Conservation (phyloP, 768 basidiomycete genomes). For the Scleroderma citrinum region DNA sequence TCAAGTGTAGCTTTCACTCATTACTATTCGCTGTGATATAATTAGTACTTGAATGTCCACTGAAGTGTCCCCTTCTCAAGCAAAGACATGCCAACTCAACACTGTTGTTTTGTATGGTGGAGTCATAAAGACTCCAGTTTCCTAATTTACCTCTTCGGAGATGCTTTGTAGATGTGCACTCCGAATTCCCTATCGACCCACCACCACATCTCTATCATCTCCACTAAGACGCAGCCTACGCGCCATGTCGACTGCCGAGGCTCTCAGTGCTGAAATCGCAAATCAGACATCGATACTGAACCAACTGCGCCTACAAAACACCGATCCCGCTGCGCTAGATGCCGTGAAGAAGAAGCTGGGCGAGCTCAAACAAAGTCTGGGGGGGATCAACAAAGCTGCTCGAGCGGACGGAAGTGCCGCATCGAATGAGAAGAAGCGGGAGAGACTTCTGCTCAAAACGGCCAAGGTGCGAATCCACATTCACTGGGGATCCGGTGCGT, state of each 20-base stretch:
- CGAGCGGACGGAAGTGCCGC: constrained; percentile 26
- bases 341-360: constrained; percentile 64
- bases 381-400: constrained; percentile 30
- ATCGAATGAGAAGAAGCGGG: constrained; percentile 49
- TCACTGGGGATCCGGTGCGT: constrained; percentile 7
- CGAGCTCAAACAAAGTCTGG: constrained; percentile 58
- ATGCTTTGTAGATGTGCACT: constrained; percentile 12
- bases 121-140: too few species aligned
- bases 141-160: constrained; percentile 13
- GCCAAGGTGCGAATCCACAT: constrained; percentile 61
- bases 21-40: too few species aligned
- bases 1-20: too few species aligned
- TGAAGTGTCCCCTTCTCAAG: too few species aligned
- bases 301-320: constrained; percentile 52
- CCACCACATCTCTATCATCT: constrained; percentile 11
- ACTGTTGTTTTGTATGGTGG: too few species aligned
- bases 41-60: too few species aligned
- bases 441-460: constrained; percentile 78
- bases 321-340: constrained; percentile 45
- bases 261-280: constrained; percentile 50
- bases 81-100: too few species aligned
- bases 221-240: constrained; percentile 11
- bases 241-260: constrained; percentile 37
- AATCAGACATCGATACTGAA: constrained; percentile 54
- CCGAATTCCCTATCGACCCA: constrained; percentile 32